These are phyloP conservation scores for Rhodotorula sp. DNA, from an alignment of 1,284 basidiomycete species.

Conservation along the genomic window DNA sequence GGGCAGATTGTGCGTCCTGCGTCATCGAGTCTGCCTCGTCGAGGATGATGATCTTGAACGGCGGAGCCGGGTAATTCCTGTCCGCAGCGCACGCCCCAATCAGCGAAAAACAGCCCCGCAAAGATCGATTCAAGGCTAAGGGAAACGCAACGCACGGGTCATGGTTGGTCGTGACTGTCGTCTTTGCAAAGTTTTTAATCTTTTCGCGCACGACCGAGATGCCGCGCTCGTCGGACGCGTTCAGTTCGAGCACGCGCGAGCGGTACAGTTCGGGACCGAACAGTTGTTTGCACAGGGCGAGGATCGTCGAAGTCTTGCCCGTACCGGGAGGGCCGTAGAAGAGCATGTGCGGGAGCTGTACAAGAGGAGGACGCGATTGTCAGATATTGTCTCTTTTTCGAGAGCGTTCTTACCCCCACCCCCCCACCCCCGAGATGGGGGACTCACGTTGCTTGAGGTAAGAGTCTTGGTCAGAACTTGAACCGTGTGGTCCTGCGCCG, in stretches of 20 bases:
- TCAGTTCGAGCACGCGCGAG: slow-evolving; percentile 92
- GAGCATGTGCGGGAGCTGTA: slow-evolving; percentile 94
- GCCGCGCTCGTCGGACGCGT: slow-evolving; percentile 97
- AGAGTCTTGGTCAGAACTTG: slow-evolving; percentile 87
- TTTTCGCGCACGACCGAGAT: slow-evolving; percentile 96
- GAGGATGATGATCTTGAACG: slow-evolving; percentile 98
- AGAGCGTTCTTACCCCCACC: no score
- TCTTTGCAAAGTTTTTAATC: slow-evolving; percentile 94
- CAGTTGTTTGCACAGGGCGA: slow-evolving; percentile 87
- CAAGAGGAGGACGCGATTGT: neutral
- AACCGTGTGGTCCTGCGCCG: slow-evolving; percentile 94
- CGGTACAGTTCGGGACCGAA: slow-evolving; percentile 96
- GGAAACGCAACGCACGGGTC: slow-evolving; percentile 41
- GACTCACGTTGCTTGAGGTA: slow-evolving; percentile 79
- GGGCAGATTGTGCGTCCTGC: slow-evolving; percentile 93
- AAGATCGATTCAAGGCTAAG: neutral
- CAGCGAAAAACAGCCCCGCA: no score
- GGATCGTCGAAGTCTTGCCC: slow-evolving; percentile 96
- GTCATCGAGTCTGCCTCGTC: slow-evolving; percentile 99
- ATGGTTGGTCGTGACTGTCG: slow-evolving; percentile 47
- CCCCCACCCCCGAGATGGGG: no score
- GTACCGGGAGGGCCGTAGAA: slow-evolving; percentile 99
- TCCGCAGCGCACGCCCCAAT: no score
- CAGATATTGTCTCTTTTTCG: neutral
- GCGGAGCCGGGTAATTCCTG: slow-evolving; percentile 82